These are phyloP conservation scores for Colletotrichum siamense DNA, from an alignment of 2,329 filamentous ascomycete genomes.

Conservation along the genomic window DNA sequence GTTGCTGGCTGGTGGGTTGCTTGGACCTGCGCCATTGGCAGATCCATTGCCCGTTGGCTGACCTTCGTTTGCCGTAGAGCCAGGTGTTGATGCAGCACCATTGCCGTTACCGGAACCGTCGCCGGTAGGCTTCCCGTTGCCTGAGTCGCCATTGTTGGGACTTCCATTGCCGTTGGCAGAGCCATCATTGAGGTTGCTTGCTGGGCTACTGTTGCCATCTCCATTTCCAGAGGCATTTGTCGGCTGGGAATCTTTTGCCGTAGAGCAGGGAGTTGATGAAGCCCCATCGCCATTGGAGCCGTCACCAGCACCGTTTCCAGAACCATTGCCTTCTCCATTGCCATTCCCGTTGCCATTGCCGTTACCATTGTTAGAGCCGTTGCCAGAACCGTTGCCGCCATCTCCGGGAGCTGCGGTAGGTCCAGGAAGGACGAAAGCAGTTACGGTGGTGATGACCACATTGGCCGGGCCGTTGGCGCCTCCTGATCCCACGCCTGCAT, in stretches of 20 bases:
- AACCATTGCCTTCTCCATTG: background rate
- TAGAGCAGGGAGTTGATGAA: background rate
- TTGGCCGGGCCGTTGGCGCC: background rate
- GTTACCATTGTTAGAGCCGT: background rate
- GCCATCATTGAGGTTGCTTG: background rate
- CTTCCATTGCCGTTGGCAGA: background rate
- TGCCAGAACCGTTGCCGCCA: background rate
- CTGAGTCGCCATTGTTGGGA: background rate
- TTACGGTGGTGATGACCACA: slow-evolving; percentile 2
- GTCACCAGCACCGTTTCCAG: background rate
- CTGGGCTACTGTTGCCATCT: background rate
- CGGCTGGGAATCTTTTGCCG: background rate
- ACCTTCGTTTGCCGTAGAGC: background rate
- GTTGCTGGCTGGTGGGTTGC: background rate
- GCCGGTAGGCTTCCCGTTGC: background rate
- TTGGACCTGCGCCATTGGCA: background rate
- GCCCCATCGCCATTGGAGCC: background rate
- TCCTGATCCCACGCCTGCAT: background rate
- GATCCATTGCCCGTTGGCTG: background rate
- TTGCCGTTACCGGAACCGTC: background rate
- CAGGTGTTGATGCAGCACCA: background rate
- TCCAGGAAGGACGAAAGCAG: background rate
- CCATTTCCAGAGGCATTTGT: background rate
- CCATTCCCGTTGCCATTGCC: background rate
- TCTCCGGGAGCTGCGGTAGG: background rate